These are phyloP conservation scores for Raffaelea deltoideospora DNA, from an alignment of 2,329 filamentous ascomycete genomes.

Conservation along the genomic window DNA sequence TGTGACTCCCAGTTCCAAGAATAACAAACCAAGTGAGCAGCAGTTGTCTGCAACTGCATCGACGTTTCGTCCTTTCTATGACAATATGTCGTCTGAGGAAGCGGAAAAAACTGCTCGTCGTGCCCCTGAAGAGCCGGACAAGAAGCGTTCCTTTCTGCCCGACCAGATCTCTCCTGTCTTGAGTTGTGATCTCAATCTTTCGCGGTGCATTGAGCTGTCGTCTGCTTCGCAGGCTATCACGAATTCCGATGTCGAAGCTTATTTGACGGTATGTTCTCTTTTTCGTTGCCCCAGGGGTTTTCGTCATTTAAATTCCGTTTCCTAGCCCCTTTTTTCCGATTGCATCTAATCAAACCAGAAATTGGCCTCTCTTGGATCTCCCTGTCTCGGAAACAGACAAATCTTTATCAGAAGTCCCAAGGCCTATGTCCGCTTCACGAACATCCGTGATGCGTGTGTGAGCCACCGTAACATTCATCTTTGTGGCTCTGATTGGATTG, in stretches of 20 bases:
- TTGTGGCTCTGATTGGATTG: constrained; percentile 29
- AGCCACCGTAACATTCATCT: constrained; percentile 30
- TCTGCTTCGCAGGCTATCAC: constrained; percentile 16
- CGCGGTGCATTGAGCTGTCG: constrained; percentile 28
- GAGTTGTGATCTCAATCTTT: constrained; percentile 31
- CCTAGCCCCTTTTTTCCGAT: not conserved
- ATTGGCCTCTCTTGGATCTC: constrained; percentile 19
- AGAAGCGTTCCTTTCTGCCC: constrained; percentile 10
- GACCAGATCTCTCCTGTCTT: constrained; percentile 19
- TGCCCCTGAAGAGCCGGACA: constrained; percentile 4
- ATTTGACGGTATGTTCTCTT: constrained; percentile 25
- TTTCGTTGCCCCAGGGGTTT: not conserved
- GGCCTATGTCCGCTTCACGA: constrained; percentile 40
- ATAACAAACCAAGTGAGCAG: constrained; percentile 18
- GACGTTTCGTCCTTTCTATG: constrained; percentile 38
- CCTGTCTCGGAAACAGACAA: constrained; percentile 22
- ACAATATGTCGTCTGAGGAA: constrained; percentile 10
- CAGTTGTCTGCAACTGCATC: constrained; percentile 51
- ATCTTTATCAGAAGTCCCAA: constrained; percentile 22
- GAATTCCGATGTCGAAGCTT: constrained; percentile 24
- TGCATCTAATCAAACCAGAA: constrained; percentile 19
- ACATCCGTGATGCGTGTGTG: constrained; percentile 43
- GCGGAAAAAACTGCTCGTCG: constrained; percentile 2
- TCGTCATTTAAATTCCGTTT: not conserved
- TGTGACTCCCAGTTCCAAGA: constrained; percentile 21